Evolutionary conservation across 768 basidiomycete species (phyloP), one percentile per base, ranked within the genome.

Genomic region (Pleurotus tuoliensis): DNA sequence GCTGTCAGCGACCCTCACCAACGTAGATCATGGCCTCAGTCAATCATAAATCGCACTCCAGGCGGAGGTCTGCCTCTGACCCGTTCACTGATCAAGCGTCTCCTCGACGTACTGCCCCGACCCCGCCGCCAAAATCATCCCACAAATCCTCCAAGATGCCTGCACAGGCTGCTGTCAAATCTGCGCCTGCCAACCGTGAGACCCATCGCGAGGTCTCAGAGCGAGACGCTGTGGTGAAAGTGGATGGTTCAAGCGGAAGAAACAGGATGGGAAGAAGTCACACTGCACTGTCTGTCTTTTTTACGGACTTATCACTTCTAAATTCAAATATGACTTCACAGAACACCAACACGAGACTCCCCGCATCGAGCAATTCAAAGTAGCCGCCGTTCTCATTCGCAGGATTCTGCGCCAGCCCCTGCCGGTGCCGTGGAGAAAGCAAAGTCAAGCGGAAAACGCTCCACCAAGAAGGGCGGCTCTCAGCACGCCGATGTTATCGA

Each of bases 401-500:
- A 82, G 55, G 80, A 79, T 58, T 71, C 76, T 41, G 68, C 59
- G 12, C 65, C 67, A 47, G 65, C 68, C n/a, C 62, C 63, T 16
- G 45, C 57, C 22, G 45, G 50, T 38, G 57, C 57, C 15, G 48
- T 50, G n/a, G 76, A 76, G 46, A 76, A 75, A 59, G 60, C 64
- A 18, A 76, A 75, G 59, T 56, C 71, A 8, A 64, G 69, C 20
- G 70, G 69, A 44, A 85, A 82, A 66, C 65, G 76, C 58, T 76
- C 78, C 65, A 60, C 74, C 57, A 79, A 82, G 82, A 92, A 91
- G 73, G 83, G 84, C 57, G 83, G 84, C 57, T 92, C 88, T 18
- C 78, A 82, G 58, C 90, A 94, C 67, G 90, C 90, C 61, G 92
- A 94, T 76, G 85, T 91, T 63, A 94, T 94, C 72, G 92, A 94